Conservation (phyloP, 306 rosid species). For the Ochetophila trinervis region DNA sequence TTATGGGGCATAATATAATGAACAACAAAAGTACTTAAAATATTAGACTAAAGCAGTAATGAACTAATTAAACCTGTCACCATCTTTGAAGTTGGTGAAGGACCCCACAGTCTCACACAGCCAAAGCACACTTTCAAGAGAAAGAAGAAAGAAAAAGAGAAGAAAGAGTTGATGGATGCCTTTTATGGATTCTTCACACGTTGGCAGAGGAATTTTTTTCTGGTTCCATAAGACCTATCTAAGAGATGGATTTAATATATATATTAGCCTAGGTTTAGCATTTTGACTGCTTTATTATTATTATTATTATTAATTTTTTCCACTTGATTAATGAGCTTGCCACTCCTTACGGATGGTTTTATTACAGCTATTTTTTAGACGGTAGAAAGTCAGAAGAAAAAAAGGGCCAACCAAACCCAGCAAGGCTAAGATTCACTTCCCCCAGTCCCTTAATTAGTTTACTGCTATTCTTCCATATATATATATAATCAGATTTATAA, state of each 20-base stretch:
- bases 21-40: too few relatives aligned
- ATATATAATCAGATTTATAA: too few relatives aligned
- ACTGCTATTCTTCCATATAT: slow-evolving; percentile 1
- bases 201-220: slow-evolving; percentile 26
- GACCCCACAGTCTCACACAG: slow-evolving; percentile 6
- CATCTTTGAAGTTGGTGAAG: slow-evolving; percentile 38
- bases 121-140: slow-evolving; percentile 15
- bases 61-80: slow-evolving; percentile 19
- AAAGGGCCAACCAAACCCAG: slow-evolving; percentile 13
- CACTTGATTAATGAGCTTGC: neutral
- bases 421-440: slow-evolving; percentile 28
- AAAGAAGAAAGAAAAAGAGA: slow-evolving; percentile 1
- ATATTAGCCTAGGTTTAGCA: slow-evolving; percentile 20
- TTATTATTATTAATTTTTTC: too few relatives aligned
- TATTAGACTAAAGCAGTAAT: too few relatives aligned
- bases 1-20: too few relatives aligned
- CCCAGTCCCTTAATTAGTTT: neutral
- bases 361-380: neutral
- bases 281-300: slow-evolving; percentile 41
- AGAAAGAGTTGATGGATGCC: slow-evolving; percentile 20
- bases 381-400: neutral
- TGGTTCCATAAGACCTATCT: slow-evolving; percentile 17
- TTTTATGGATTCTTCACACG: slow-evolving; percentile 35
- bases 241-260: too few relatives aligned
- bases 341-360: neutral